Conservation (phyloP, 345 rosid genomes). For the Citrus hindsii region DNA sequence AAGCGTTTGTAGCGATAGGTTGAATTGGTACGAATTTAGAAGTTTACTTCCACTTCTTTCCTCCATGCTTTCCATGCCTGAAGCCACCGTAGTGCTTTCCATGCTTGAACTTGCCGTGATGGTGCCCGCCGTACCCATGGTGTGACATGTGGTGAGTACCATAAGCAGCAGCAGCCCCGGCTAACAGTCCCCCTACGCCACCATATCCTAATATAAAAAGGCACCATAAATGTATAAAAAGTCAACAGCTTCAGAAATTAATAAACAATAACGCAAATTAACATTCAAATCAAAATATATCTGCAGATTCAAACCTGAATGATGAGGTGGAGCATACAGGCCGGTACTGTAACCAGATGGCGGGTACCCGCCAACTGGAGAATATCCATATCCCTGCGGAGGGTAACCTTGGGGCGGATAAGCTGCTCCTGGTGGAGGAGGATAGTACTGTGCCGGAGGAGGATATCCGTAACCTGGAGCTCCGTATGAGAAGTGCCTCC, state of each 20-base stretch:
- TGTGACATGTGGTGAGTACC: conserved; percentile 49
- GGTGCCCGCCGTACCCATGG: conserved; percentile 32
- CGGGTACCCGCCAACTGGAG: neutral
- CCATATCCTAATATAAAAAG: conserved; percentile 44
- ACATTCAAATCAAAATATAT: no score
- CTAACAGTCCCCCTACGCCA: conserved; percentile 52
- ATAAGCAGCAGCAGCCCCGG: conserved; percentile 71
- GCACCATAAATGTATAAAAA: neutral
- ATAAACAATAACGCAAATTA: neutral
- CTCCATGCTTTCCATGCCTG: conserved; percentile 57
- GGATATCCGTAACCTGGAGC: conserved; percentile 17
- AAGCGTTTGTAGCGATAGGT: neutral
- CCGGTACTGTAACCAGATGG: neutral
- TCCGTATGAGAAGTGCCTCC: conserved; percentile 35
- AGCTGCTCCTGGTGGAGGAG: conserved; percentile 32
- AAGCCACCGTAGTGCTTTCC: conserved; percentile 15
- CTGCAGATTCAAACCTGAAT: neutral
- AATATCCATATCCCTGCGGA: neutral
- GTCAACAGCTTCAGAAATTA: neutral
- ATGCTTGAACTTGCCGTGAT: conserved; percentile 53
- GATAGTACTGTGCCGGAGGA: conserved; percentile 9
- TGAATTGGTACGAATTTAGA: neutral
- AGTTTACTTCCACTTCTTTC: conserved; percentile 85
- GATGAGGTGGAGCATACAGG: neutral
- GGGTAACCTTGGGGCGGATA: conserved; percentile 30